Conservation (phyloP, 1,284 basidiomycete species). For the Fistulinella cinereoalba region DNA sequence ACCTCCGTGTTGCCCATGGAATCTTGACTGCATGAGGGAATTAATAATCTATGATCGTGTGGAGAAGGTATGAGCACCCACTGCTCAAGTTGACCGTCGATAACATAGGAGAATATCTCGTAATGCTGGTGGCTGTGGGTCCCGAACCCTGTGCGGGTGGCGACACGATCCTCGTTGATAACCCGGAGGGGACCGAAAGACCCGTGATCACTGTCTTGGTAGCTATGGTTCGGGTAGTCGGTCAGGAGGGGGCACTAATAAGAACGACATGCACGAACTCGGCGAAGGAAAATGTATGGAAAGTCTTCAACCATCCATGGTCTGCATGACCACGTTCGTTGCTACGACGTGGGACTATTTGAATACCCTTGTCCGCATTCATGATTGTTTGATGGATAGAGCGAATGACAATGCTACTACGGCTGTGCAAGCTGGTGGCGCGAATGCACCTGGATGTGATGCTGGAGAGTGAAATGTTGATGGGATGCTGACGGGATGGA, state of each 20-base stretch:
- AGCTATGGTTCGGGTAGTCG: conserved; percentile 42
- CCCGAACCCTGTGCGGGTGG: conserved; percentile 77
- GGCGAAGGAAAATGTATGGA: conserved; percentile 86
- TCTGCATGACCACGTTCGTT: conserved; percentile 75
- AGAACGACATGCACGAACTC: conserved; percentile 42
- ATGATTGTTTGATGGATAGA: conserved; percentile 9
- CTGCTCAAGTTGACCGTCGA: conserved; percentile 79
- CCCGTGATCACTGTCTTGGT: conserved; percentile 57
- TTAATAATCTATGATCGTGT: background rate
- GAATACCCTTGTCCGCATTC: conserved; percentile 28
- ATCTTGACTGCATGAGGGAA: conserved; percentile 57
- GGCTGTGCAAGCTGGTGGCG: conserved; percentile 3
- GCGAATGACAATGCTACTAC: background rate
- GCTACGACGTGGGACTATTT: conserved; percentile 56
- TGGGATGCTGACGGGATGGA: background rate
- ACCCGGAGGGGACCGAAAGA: conserved; percentile 66
- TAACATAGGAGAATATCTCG: conserved; percentile 90
- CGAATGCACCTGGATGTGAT: conserved; percentile 6
- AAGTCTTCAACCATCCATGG: conserved; percentile 89
- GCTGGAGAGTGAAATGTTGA: conserved; percentile 9
- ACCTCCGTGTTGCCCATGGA: conserved; percentile 88
- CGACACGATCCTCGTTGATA: conserved; percentile 91
- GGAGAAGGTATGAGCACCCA: conserved; percentile 33
- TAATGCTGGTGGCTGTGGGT: conserved; percentile 83
- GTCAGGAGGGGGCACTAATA: background rate